Conservation (phyloP, 2,329 filamentous ascomycete genomes). For the Daldinia sp. region DNA sequence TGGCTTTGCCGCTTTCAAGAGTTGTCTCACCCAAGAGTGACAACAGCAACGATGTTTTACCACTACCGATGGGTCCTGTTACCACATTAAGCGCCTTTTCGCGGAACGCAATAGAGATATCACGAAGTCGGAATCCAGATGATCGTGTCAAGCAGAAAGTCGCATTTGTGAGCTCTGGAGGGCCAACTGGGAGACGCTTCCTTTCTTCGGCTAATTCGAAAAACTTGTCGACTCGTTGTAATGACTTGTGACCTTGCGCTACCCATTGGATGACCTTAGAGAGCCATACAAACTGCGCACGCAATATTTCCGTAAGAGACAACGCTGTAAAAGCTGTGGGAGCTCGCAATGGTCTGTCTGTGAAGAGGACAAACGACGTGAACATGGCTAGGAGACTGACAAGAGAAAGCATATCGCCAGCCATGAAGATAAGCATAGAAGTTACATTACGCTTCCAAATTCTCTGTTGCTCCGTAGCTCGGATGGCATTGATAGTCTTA, state of each 20-base stretch:
- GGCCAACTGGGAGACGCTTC: slow-evolving; percentile 49
- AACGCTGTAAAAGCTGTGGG: slow-evolving; percentile 43
- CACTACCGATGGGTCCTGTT: slow-evolving; percentile 51
- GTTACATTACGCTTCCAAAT: slow-evolving; percentile 51
- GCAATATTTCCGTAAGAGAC: slow-evolving; percentile 43
- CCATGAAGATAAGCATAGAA: slow-evolving; percentile 38
- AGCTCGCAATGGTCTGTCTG: slow-evolving; percentile 21
- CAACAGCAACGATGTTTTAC: slow-evolving; percentile 51
- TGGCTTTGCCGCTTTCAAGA: slow-evolving; percentile 42
- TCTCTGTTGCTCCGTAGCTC: slow-evolving; percentile 48
- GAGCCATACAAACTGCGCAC: slow-evolving; percentile 41
- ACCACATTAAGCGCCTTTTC: slow-evolving; percentile 51
- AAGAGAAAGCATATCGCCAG: slow-evolving; percentile 35
- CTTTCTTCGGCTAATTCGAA: slow-evolving; percentile 43
- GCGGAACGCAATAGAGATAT: slow-evolving; percentile 19
- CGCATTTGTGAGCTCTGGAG: slow-evolving; percentile 47
- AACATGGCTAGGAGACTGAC: slow-evolving; percentile 27
- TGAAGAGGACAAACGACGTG: slow-evolving; percentile 19
- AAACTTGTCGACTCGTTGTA: slow-evolving; percentile 51
- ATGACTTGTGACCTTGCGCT: slow-evolving; percentile 47
- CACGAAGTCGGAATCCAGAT: slow-evolving; percentile 46
- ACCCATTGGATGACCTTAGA: slow-evolving; percentile 44
- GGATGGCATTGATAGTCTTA: slow-evolving; percentile 47
- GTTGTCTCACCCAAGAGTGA: slow-evolving; percentile 50
- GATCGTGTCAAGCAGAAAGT: slow-evolving; percentile 48